phyloP scores from a whole-genome alignment of 345 rosid genomes.

The Gossypium ekmanianum region DNA sequence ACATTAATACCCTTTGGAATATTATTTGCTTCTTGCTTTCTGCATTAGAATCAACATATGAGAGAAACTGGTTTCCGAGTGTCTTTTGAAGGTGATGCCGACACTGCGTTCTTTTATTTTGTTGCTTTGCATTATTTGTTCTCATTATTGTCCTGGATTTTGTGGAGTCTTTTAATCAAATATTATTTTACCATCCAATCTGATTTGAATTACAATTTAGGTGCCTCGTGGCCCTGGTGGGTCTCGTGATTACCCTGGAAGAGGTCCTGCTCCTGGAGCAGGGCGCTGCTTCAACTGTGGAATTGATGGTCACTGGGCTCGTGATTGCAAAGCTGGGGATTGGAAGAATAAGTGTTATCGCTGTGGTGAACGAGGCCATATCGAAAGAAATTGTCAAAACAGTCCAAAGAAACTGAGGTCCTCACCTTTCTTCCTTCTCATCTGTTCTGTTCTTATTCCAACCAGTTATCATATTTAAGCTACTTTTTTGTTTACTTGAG shows the following conservation, averaged over 20 bases:
- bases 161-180: background rate
- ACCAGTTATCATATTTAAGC: background rate
- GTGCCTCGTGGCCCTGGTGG: slow-evolving; percentile 76
- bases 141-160: background rate
- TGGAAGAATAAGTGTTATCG: slow-evolving; percentile 87
- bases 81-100: background rate
- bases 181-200: background rate
- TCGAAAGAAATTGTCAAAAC: slow-evolving; percentile 77
- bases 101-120: background rate
- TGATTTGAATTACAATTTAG: slow-evolving; percentile 30
- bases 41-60: background rate
- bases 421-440: background rate
- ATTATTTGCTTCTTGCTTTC: background rate
- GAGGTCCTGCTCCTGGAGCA: slow-evolving; percentile 82
- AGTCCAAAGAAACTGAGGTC: slow-evolving; percentile 71
- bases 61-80: background rate
- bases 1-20: background rate
- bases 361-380: slow-evolving; percentile 83
- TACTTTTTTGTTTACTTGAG: background rate
- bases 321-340: slow-evolving; percentile 90
- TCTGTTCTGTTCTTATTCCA: background rate
- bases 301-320: slow-evolving; percentile 83
- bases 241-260: slow-evolving; percentile 65
- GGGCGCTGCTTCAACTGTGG: slow-evolving; percentile 88
- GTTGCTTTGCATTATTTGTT: background rate